phyloP scores from a whole-genome alignment of 2,329 filamentous ascomycete genomes.

The Aspergillus sojae region DNA sequence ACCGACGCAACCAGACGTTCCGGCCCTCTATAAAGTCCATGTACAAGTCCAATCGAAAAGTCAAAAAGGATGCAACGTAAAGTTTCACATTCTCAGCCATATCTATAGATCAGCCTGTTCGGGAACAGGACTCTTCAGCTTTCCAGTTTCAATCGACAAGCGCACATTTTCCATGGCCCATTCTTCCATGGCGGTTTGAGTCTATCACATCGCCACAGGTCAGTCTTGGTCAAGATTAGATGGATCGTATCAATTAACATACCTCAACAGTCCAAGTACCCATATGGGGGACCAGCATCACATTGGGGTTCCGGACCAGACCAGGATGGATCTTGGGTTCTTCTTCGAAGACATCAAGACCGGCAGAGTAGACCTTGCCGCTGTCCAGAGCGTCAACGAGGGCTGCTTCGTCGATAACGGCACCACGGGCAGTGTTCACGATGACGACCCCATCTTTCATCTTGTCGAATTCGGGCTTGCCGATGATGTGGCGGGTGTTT shows the following conservation, averaged over 20 bases:
- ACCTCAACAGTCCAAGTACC: slow-evolving; percentile 76
- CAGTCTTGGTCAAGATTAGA: background rate
- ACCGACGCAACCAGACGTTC: background rate
- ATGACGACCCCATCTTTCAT: slow-evolving; percentile 80
- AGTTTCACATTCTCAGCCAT: background rate
- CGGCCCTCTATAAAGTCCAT: slow-evolving; percentile 13
- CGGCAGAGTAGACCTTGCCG: slow-evolving; percentile 70
- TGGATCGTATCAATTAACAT: slow-evolving; percentile 13
- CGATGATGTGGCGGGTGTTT: slow-evolving; percentile 75
- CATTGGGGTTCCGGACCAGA: slow-evolving; percentile 68
- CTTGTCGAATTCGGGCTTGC: slow-evolving; percentile 67
- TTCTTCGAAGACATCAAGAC: slow-evolving; percentile 81
- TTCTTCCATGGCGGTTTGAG: slow-evolving; percentile 67
- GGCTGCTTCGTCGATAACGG: slow-evolving; percentile 79
- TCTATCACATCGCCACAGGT: slow-evolving; percentile 38
- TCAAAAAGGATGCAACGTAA: background rate
- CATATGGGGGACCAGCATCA: slow-evolving; percentile 81
- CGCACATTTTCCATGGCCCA: slow-evolving; percentile 73
- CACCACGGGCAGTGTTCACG: slow-evolving; percentile 81
- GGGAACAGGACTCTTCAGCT: slow-evolving; percentile 68
- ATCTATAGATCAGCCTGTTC: slow-evolving; percentile 62
- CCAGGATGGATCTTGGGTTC: slow-evolving; percentile 77
- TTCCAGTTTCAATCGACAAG: slow-evolving; percentile 63
- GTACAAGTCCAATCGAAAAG: slow-evolving; percentile 3
- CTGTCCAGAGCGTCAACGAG: slow-evolving; percentile 72